Conservation (phyloP, 208 protist species). For the Naegleria fowleri region DNA sequence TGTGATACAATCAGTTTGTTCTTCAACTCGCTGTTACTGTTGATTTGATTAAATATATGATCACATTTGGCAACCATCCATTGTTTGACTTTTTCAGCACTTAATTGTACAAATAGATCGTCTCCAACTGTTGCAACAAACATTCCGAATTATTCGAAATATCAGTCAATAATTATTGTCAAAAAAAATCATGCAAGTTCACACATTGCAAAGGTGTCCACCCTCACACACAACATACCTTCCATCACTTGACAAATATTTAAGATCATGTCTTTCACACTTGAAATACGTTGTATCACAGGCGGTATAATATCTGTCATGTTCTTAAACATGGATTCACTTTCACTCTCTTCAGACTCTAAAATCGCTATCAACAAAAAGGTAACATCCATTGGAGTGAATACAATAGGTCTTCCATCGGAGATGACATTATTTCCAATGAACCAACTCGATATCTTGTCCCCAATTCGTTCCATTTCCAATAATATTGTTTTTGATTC, state of each 20-base stretch:
- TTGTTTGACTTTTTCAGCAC: background rate
- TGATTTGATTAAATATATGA: background rate
- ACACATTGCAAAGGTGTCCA: background rate
- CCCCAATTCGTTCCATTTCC: background rate
- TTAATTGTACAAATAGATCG: background rate
- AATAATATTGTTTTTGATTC: background rate
- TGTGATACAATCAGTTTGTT: background rate
- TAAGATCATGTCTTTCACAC: background rate
- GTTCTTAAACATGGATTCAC: background rate
- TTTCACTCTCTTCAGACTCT: background rate
- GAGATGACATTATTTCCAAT: background rate
- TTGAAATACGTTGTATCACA: background rate
- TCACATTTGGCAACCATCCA: background rate
- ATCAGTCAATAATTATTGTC: no score
- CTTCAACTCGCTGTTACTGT: background rate
- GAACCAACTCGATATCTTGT: background rate
- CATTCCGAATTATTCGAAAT: no score
- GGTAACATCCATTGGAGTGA: background rate
- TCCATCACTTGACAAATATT: background rate
- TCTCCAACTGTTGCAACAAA: background rate
- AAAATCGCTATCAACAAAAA: background rate
- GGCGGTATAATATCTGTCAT: background rate
- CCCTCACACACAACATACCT: background rate
- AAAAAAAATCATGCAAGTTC: no score
- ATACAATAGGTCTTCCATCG: background rate